Evolutionary conservation across 345 rosid genomes (phyloP).

Genomic region (Cardamine chenopodiifolia): DNA sequence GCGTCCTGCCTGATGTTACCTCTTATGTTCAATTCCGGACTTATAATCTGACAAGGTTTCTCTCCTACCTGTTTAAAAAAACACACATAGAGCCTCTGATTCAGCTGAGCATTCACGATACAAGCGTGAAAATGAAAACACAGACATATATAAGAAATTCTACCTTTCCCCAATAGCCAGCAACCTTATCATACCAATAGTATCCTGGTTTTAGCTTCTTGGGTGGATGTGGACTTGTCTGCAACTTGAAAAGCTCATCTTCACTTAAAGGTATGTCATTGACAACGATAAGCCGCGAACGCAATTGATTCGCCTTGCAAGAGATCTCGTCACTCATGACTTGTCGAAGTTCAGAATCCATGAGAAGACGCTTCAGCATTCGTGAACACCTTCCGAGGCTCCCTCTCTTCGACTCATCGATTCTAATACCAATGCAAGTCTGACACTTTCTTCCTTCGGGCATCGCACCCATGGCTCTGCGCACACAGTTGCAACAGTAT

Average conservation of each 20-base stretch:
- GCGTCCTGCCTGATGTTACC: slow-evolving; percentile 48
- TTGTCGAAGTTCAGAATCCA: slow-evolving; percentile 53
- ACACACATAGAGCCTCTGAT: slow-evolving; percentile 25
- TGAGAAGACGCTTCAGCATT: slow-evolving; percentile 59
- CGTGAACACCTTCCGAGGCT: slow-evolving; percentile 65
- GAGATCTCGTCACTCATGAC: slow-evolving; percentile 63
- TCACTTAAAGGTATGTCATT: slow-evolving; percentile 56
- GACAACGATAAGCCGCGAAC: slow-evolving; percentile 64
- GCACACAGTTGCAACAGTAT: slow-evolving; percentile 67
- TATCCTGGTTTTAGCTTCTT: slow-evolving; percentile 67
- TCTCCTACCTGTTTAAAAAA: slow-evolving; percentile 61
- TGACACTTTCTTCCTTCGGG: slow-evolving; percentile 93
- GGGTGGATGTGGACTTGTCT: slow-evolving; percentile 68
- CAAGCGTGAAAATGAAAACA: neutral
- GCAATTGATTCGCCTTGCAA: slow-evolving; percentile 68
- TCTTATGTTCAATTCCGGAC: slow-evolving; percentile 56
- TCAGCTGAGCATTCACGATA: slow-evolving; percentile 19
- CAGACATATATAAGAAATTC: slow-evolving; percentile 11
- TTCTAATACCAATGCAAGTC: slow-evolving; percentile 67
- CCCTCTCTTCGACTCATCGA: slow-evolving; percentile 62
- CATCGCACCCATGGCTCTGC: slow-evolving; percentile 88
- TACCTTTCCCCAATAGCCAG: slow-evolving; percentile 98
- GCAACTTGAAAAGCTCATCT: slow-evolving; percentile 56
- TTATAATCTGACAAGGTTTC: slow-evolving; percentile 78
- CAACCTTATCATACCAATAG: slow-evolving; percentile 86